Percentiles rank a stretch among this genome's conserved stretches.
These are phyloP conservation scores for Pseudofabraea citricarpa DNA, from an alignment of 2,329 filamentous ascomycete genomes.

Conservation along the genomic window DNA sequence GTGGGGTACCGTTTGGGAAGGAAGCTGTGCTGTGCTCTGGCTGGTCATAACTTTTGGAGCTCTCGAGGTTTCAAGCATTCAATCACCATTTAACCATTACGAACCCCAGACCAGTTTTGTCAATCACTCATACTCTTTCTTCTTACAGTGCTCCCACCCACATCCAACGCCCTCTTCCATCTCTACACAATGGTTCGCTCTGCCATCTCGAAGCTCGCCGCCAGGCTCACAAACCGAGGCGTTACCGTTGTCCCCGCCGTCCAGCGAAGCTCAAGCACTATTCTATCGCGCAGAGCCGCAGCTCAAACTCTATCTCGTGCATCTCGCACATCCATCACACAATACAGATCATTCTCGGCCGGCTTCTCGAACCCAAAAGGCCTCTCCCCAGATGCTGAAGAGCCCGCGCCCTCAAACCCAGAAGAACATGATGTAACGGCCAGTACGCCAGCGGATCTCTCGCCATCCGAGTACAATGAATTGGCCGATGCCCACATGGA, in stretches of 20 bases:
- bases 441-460: conserved; percentile 58
- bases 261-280: conserved; percentile 4
- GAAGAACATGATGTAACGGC: conserved; percentile 34
- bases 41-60: no score
- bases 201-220: conserved; percentile 9
- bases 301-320: conserved; percentile 4
- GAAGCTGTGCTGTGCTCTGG: no score
- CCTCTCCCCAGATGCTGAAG: conserved; percentile 54
- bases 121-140: no score
- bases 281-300: conserved; percentile 1
- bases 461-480: conserved; percentile 69
- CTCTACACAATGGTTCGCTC: conserved; percentile 10
- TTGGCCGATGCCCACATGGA: conserved; percentile 73
- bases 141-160: no score
- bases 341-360: not conserved
- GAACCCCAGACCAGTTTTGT: no score
- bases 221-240: conserved; percentile 5
- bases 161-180: not conserved
- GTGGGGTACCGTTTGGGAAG: no score
- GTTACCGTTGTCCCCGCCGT: not conserved
- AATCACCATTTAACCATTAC: no score
- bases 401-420: conserved; percentile 41
- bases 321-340: not conserved
- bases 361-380: conserved; percentile 33
- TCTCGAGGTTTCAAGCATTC: no score